phyloP scores from a whole-genome alignment of 2,329 filamentous ascomycete species.

The Ophiostoma australiae region DNA sequence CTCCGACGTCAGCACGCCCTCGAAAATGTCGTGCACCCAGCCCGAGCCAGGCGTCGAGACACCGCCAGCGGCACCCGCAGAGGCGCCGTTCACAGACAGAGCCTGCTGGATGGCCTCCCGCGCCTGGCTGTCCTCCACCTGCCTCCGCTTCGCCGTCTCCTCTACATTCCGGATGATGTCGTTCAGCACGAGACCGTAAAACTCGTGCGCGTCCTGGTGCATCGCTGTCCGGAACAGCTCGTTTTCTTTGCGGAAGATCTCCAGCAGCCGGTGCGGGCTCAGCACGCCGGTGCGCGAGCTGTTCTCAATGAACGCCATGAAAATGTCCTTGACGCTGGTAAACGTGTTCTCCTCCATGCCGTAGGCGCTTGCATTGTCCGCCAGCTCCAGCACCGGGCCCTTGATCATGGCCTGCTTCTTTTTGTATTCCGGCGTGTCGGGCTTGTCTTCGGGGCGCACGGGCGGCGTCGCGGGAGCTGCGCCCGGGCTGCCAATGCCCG shows the following conservation, averaged over 20 bases:
- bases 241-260: slow-evolving; percentile 89
- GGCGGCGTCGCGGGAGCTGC: slow-evolving; percentile 44
- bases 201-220: slow-evolving; percentile 98
- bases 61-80: not conserved
- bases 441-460: slow-evolving; percentile 78
- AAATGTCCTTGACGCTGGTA: slow-evolving; percentile 92
- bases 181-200: slow-evolving; percentile 90
- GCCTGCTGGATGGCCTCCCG: slow-evolving; percentile 46
- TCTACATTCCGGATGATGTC: slow-evolving; percentile 94
- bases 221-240: slow-evolving; percentile 96
- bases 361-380: slow-evolving; percentile 70
- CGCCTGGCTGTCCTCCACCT: slow-evolving; percentile 44
- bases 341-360: slow-evolving; percentile 95
- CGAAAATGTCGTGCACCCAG: slow-evolving; percentile 97
- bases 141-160: slow-evolving; percentile 60
- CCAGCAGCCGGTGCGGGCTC: slow-evolving; percentile 86
- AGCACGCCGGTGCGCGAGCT: slow-evolving; percentile 80
- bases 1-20: slow-evolving; percentile 90
- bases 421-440: slow-evolving; percentile 93
- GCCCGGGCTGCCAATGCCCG: slow-evolving; percentile 7
- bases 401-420: slow-evolving; percentile 91
- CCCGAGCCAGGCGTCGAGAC: slow-evolving; percentile 60
- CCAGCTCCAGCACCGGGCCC: slow-evolving; percentile 80
- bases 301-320: slow-evolving; percentile 80
- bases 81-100: slow-evolving; percentile 30